Evolutionary conservation across 2,329 filamentous ascomycete genomes (phyloP).

Genomic region (Fusarium oxysporum): DNA sequence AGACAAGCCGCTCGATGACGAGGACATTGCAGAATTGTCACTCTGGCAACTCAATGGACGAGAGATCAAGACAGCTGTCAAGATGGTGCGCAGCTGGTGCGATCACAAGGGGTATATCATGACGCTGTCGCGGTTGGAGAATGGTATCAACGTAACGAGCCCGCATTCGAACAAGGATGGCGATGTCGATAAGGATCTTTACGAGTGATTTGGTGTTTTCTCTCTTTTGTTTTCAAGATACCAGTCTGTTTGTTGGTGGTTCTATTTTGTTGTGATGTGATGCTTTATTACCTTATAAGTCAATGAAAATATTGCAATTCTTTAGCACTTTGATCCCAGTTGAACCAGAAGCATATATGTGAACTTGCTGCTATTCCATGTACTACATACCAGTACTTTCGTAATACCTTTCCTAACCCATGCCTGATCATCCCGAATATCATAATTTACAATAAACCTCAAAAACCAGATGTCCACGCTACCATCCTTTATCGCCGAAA

Average conservation of each 20-base stretch:
- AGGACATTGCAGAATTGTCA: constrained; percentile 54
- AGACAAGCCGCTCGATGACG: constrained; percentile 45
- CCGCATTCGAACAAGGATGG: constrained; percentile 55
- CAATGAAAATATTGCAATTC: background rate
- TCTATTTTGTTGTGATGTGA: background rate
- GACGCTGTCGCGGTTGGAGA: constrained; percentile 57
- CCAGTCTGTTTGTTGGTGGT: background rate
- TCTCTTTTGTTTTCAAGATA: background rate
- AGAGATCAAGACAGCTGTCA: constrained; percentile 61
- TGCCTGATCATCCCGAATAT: constrained; percentile 1
- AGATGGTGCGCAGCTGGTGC: constrained; percentile 60
- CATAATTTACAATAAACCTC: background rate
- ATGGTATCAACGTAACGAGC: constrained; percentile 59
- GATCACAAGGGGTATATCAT: constrained; percentile 57
- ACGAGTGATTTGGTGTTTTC: constrained; percentile 29
- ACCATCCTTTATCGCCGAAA: background rate
- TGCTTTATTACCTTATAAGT: background rate
- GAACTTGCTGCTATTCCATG: background rate
- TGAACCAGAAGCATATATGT: background rate
- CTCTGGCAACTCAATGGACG: constrained; percentile 58
- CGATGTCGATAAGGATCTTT: constrained; percentile 44
- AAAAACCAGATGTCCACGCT: background rate
- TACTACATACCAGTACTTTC: constrained; percentile 1
- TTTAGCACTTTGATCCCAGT: background rate
- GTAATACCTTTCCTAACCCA: background rate